These are phyloP conservation scores for Jamesozyma spencerorum DNA, from an alignment of 805 yeast species.

Conservation along the genomic window DNA sequence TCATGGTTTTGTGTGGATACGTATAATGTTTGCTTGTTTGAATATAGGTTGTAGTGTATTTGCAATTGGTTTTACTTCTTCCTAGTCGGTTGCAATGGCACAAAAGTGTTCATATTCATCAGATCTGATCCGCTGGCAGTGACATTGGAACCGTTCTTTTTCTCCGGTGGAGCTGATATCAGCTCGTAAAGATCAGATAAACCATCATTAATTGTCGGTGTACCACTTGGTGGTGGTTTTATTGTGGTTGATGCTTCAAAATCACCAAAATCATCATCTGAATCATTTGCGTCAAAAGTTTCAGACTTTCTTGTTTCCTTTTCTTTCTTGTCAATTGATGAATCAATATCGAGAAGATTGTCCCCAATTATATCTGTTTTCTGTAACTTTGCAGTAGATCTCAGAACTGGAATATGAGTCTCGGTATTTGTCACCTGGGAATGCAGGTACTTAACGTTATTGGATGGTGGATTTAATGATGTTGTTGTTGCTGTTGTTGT, in stretches of 20 bases:
- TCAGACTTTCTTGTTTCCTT: no score
- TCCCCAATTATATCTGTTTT: no score
- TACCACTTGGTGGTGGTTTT: neutral
- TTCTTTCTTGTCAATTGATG: no score
- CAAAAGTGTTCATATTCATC: slow-evolving; percentile 15
- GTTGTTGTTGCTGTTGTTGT: no score
- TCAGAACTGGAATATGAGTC: no score
- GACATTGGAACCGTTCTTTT: neutral
- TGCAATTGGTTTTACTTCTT: no score
- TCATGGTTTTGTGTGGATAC: no score
- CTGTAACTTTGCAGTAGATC: no score
- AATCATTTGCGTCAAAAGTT: slow-evolving; percentile 5
- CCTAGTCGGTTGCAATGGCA: slow-evolving; percentile 25
- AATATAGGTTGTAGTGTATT: no score
- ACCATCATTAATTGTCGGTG: neutral
- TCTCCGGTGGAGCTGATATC: neutral
- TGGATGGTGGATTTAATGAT: no score
- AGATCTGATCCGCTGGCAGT: neutral
- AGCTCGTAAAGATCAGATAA: neutral
- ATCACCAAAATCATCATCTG: slow-evolving; percentile 22
- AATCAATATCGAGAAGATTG: no score
- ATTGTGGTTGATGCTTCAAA: slow-evolving; percentile 9
- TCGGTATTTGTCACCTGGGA: neutral
- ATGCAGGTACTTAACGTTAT: neutral
- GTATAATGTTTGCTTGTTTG: no score